Conservation (phyloP, 805 yeast species). For the Zygotorulaspora florentina region DNA sequence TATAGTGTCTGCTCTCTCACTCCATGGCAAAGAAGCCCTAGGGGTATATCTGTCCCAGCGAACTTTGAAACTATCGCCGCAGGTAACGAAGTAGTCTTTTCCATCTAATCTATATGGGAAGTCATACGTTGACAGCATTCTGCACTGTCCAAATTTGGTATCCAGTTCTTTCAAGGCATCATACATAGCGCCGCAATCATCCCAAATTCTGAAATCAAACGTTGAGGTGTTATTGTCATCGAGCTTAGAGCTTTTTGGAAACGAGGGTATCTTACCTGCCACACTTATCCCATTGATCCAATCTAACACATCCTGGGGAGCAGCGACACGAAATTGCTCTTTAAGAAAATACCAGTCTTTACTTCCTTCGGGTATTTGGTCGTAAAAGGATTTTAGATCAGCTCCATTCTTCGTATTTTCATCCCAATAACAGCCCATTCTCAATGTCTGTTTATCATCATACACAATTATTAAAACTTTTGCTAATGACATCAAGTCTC, state of each 20-base stretch:
- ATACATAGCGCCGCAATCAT: slow-evolving; percentile 42
- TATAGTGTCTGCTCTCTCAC: slow-evolving; percentile 43
- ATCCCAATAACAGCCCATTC: slow-evolving; percentile 47
- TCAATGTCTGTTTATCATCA: slow-evolving; percentile 43
- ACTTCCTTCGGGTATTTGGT: slow-evolving; percentile 16
- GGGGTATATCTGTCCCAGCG: slow-evolving; percentile 48
- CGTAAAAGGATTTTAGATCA: slow-evolving; percentile 26
- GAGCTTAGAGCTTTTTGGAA: slow-evolving; percentile 26
- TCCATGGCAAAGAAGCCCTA: slow-evolving; percentile 41
- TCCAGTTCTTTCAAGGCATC: slow-evolving; percentile 33
- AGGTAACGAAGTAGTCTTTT: slow-evolving; percentile 43
- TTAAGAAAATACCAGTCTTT: slow-evolving; percentile 33
- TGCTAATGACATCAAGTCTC: slow-evolving; percentile 38
- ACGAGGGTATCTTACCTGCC: slow-evolving; percentile 33
- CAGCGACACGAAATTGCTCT: slow-evolving; percentile 43
- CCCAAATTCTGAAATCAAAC: slow-evolving; percentile 40
- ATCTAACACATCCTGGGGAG: slow-evolving; percentile 37
- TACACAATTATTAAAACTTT: slow-evolving; percentile 42
- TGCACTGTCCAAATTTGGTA: slow-evolving; percentile 38
- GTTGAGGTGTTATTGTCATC: slow-evolving; percentile 25
- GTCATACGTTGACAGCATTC: slow-evolving; percentile 44
- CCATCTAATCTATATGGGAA: slow-evolving; percentile 45
- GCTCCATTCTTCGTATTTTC: slow-evolving; percentile 37
- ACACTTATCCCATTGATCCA: slow-evolving; percentile 41
- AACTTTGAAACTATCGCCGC: slow-evolving; percentile 42